These are phyloP conservation scores for Batkoa obscura DNA, from an alignment of 371 early-diverging fungal species.

Conservation along the genomic window DNA sequence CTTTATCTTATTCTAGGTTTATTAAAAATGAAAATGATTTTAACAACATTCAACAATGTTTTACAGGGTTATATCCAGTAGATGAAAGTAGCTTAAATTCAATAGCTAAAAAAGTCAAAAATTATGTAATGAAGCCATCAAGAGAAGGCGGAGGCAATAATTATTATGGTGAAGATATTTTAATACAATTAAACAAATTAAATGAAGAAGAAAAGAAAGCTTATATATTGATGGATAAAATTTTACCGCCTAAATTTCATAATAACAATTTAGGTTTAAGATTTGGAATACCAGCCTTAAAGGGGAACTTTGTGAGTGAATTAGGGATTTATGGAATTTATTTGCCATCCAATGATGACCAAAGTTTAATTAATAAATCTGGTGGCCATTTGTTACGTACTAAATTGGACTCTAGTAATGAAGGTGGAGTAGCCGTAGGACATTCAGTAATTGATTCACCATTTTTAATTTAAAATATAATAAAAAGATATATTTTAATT, in stretches of 20 bases:
- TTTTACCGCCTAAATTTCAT: slow-evolving; percentile 49
- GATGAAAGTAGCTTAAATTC: slow-evolving; percentile 44
- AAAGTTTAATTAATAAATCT: slow-evolving; percentile 37
- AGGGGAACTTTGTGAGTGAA: slow-evolving; percentile 67
- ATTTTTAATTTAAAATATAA: slow-evolving; percentile 25
- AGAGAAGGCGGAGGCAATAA: slow-evolving; percentile 96
- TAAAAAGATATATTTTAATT: too few relatives aligned
- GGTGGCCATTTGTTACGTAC: slow-evolving; percentile 88
- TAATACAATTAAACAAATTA: slow-evolving; percentile 24
- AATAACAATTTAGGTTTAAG: slow-evolving; percentile 53
- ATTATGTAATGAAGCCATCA: slow-evolving; percentile 87
- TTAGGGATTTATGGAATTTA: slow-evolving; percentile 85
- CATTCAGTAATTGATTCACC: slow-evolving; percentile 91
- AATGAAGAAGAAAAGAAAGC: slow-evolving; percentile 28
- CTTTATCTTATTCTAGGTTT: slow-evolving; percentile 19
- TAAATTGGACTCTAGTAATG: slow-evolving; percentile 60
- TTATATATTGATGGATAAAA: slow-evolving; percentile 83
- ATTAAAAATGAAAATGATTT: slow-evolving; percentile 30
- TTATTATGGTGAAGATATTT: slow-evolving; percentile 76
- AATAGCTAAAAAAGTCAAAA: slow-evolving; percentile 39
- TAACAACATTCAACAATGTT: slow-evolving; percentile 39
- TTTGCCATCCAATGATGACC: slow-evolving; percentile 30
- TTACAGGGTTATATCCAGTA: slow-evolving; percentile 80
- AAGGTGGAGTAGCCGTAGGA: slow-evolving; percentile 97
- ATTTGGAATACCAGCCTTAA: slow-evolving; percentile 41